These are phyloP conservation scores for Sporothrix brasiliensis DNA, from an alignment of 2,329 filamentous ascomycete genomes.

Conservation along the genomic window DNA sequence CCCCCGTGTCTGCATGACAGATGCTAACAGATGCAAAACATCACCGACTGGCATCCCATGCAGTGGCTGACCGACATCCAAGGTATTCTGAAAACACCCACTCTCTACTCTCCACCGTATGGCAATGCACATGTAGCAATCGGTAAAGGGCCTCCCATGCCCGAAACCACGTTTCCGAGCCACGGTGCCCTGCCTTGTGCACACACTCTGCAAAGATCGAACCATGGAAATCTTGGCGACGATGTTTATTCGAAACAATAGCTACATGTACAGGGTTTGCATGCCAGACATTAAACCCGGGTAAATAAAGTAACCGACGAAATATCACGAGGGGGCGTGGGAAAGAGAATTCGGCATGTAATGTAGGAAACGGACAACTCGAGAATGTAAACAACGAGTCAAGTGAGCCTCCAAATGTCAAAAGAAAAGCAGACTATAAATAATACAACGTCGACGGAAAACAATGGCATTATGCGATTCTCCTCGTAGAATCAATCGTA, in stretches of 20 bases:
- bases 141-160: background rate
- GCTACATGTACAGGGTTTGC: too few relatives aligned
- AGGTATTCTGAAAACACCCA: background rate
- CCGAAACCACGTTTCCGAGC: conserved; percentile 9
- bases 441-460: background rate
- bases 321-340: conserved; percentile 3
- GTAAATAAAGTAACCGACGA: background rate
- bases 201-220: background rate
- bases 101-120: background rate
- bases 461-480: background rate
- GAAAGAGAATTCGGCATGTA: background rate
- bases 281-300: background rate
- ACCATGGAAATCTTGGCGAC: too few relatives aligned
- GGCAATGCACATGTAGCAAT: background rate
- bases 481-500: too few relatives aligned
- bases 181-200: background rate
- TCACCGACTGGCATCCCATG: conserved; percentile 9
- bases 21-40: background rate
- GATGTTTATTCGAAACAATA: background rate
- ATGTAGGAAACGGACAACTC: too few relatives aligned
- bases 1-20: conserved; percentile 3
- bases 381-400: background rate
- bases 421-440: background rate
- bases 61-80: background rate
- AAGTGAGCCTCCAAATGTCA: too few relatives aligned